A percentile compares a stretch with the other conserved stretches of the same genome.
phyloP scores from a whole-genome alignment of 179 eudicot species.

The Actinidia arguta region DNA sequence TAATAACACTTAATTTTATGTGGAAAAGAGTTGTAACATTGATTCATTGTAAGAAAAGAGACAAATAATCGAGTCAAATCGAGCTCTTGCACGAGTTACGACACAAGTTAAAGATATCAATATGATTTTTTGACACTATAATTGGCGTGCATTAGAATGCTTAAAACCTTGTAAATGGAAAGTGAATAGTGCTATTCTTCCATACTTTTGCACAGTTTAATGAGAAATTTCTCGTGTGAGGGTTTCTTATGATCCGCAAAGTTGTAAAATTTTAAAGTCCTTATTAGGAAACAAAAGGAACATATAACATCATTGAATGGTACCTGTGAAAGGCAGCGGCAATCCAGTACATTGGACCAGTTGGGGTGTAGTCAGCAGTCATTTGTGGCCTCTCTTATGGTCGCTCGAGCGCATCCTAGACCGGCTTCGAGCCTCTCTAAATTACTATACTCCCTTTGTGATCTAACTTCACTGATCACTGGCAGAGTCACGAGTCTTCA shows the following conservation, averaged over 20 bases:
- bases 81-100: no score
- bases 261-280: neutral
- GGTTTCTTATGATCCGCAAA: neutral
- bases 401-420: slow-evolving; percentile 60
- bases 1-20: no score
- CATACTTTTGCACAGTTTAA: neutral
- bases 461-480: no score
- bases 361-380: slow-evolving; percentile 57
- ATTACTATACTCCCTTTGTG: slow-evolving; percentile 37
- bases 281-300: neutral
- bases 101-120: no score
- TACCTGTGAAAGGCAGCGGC: slow-evolving; percentile 80
- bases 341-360: slow-evolving; percentile 88
- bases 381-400: slow-evolving; percentile 50
- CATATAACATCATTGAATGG: neutral
- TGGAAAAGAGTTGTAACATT: no score
- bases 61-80: no score
- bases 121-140: no score
- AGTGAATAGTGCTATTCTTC: neutral
- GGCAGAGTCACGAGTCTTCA: no score
- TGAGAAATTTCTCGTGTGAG: no score
- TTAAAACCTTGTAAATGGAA: neutral
- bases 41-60: no score
- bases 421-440: slow-evolving; percentile 62
- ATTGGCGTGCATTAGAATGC: no score